Conservation (phyloP, 2,329 filamentous ascomycete genomes). For the Fusarium guadeloupense region DNA sequence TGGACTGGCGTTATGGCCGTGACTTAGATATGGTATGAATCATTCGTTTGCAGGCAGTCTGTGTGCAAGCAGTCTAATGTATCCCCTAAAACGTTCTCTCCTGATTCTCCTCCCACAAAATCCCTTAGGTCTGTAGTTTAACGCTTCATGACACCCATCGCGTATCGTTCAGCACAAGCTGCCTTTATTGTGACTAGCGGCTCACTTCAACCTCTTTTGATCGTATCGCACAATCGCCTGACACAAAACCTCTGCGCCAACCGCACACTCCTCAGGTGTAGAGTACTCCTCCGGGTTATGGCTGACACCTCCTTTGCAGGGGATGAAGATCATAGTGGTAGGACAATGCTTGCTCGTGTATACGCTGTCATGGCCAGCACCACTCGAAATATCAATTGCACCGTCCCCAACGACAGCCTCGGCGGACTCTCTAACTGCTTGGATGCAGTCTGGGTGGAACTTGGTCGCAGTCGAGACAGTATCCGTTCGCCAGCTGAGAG, state of each 20-base stretch:
- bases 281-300: conserved; percentile 43
- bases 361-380: conserved; percentile 49
- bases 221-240: conserved; percentile 40
- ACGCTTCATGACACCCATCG: no score
- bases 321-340: conserved; percentile 49
- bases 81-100: no score
- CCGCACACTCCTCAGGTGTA: conserved; percentile 44
- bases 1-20: conserved; percentile 11
- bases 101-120: no score
- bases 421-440: conserved; percentile 65
- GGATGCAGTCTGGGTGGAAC: conserved; percentile 73
- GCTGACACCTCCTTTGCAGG: conserved; percentile 46
- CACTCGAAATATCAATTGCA: conserved; percentile 47
- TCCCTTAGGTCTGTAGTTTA: no score
- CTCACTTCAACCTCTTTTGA: conserved; percentile 20
- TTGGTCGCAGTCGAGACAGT: conserved; percentile 67
- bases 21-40: conserved; percentile 1
- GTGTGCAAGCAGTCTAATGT: no score
- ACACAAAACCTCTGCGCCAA: conserved; percentile 38
- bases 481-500: conserved; percentile 68
- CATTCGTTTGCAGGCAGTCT: no score
- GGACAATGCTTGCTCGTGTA: conserved; percentile 45
- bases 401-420: conserved; percentile 53
- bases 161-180: no score
- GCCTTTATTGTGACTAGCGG: no score